phyloP scores from a whole-genome alignment of 202 grass and related monocot genomes.

The Dendrocalamus latiflorus region DNA sequence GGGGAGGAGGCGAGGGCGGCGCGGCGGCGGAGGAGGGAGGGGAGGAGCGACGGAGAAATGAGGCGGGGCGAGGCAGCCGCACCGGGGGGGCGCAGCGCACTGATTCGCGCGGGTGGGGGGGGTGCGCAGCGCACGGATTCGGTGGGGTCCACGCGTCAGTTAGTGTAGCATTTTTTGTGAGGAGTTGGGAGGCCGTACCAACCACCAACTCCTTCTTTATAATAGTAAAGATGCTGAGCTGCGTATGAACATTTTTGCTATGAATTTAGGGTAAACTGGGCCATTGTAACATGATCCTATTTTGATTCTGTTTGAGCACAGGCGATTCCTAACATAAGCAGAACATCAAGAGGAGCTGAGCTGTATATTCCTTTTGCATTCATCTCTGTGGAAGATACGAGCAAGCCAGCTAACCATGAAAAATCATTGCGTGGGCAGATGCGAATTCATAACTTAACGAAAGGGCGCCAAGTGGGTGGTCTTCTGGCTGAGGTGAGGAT shows the following conservation, averaged over 20 bases:
- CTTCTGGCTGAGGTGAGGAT: conserved; percentile 60
- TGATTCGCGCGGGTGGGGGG: too few species aligned
- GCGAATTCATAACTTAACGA: conserved; percentile 61
- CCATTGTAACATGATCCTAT: not conserved
- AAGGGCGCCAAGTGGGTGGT: conserved; percentile 43
- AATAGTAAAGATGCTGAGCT: too few species aligned
- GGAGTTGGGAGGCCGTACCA: too few species aligned
- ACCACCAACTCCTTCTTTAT: too few species aligned
- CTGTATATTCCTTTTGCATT: conserved; percentile 54
- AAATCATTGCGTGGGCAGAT: conserved; percentile 54
- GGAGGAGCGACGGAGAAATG: too few species aligned
- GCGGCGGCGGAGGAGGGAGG: too few species aligned
- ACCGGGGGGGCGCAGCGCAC: too few species aligned
- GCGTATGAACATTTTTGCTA: not conserved
- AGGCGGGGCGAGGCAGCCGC: too few species aligned
- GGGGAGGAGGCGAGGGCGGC: too few species aligned
- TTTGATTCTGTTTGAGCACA: conserved; percentile 22
- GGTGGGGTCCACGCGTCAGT: too few species aligned
- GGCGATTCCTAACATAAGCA: conserved; percentile 62
- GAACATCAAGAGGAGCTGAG: conserved; percentile 32
- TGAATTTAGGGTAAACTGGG: not conserved
- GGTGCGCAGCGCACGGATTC: too few species aligned
- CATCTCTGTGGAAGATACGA: conserved; percentile 63
- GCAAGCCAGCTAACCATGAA: conserved; percentile 25
- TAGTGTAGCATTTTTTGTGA: too few species aligned